Conservation (phyloP, 2,329 filamentous ascomycete species). For the Juglanconis oblonga region DNA sequence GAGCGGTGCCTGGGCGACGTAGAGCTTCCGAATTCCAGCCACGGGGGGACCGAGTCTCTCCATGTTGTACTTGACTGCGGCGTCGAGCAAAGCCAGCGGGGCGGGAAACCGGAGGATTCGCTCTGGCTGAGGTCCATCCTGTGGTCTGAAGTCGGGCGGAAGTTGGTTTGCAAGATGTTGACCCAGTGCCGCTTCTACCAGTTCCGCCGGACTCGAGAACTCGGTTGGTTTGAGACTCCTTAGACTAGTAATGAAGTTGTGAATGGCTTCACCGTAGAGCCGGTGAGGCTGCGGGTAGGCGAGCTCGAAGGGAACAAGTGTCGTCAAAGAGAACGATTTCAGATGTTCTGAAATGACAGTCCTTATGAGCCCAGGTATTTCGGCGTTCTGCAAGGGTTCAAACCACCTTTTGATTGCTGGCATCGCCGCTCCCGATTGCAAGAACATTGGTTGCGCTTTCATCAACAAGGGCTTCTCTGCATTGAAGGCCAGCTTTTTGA, state of each 20-base stretch:
- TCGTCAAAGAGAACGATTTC: not conserved
- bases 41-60: not conserved
- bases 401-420: slow-evolving; percentile 15
- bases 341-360: slow-evolving; percentile 4
- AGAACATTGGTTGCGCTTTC: not conserved
- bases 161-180: not conserved
- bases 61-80: slow-evolving; percentile 49
- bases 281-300: slow-evolving; percentile 9
- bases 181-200: not conserved
- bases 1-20: slow-evolving; percentile 81
- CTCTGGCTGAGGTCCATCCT: not conserved
- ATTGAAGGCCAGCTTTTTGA: slow-evolving; percentile 3
- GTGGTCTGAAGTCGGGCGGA: not conserved
- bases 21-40: slow-evolving; percentile 48
- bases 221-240: not conserved
- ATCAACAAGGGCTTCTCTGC: slow-evolving; percentile 10
- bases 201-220: not conserved
- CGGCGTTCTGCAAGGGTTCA: not conserved
- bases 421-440: not conserved
- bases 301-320: slow-evolving; percentile 14
- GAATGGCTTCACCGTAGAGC: not conserved
- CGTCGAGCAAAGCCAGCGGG: slow-evolving; percentile 63
- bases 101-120: slow-evolving; percentile 56
- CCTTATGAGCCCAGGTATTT: not conserved
- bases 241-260: slow-evolving; percentile 4